phyloP scores from a whole-genome alignment of 306 rosid genomes.

The Trifolium dubium region DNA sequence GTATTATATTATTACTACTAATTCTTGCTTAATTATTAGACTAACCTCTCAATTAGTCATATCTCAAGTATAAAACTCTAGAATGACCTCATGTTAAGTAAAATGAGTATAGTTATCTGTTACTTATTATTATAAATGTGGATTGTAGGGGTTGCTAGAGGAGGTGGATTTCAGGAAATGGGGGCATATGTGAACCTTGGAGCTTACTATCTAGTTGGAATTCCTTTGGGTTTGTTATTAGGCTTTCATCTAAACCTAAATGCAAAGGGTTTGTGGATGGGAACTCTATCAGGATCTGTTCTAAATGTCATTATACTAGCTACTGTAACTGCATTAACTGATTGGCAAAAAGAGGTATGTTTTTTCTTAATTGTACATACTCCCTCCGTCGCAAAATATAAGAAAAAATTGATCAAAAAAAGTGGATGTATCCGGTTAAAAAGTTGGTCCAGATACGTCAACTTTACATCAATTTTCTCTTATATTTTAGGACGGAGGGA shows the following conservation, averaged over 20 bases:
- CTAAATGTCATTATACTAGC: slow-evolving; percentile 40
- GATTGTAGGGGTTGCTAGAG: slow-evolving; percentile 51
- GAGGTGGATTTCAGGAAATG: slow-evolving; percentile 53
- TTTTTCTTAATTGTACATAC: not conserved
- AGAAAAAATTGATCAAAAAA: too few species aligned
- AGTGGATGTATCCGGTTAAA: too few species aligned
- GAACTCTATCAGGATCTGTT: slow-evolving; percentile 49
- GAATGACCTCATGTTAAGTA: too few species aligned
- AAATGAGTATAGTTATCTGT: too few species aligned
- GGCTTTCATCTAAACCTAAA: slow-evolving; percentile 44
- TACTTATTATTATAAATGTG: not conserved
- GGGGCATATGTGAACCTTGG: slow-evolving; percentile 61
- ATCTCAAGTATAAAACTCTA: too few species aligned
- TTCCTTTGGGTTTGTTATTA: slow-evolving; percentile 43
- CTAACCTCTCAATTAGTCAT: too few species aligned
- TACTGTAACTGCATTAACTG: slow-evolving; percentile 43
- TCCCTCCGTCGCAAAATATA: too few species aligned
- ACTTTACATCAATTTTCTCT: too few species aligned
- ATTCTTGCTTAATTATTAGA: not conserved
- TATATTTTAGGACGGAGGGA: too few species aligned
- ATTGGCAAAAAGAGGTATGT: slow-evolving; percentile 56
- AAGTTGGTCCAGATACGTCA: too few species aligned
- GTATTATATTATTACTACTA: too few species aligned
- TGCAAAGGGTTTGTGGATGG: slow-evolving; percentile 58
- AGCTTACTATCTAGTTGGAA: slow-evolving; percentile 57